Evolutionary conservation across 2,329 filamentous ascomycete genomes (phyloP).

Genomic region (Pyricularia pennisetigena): DNA sequence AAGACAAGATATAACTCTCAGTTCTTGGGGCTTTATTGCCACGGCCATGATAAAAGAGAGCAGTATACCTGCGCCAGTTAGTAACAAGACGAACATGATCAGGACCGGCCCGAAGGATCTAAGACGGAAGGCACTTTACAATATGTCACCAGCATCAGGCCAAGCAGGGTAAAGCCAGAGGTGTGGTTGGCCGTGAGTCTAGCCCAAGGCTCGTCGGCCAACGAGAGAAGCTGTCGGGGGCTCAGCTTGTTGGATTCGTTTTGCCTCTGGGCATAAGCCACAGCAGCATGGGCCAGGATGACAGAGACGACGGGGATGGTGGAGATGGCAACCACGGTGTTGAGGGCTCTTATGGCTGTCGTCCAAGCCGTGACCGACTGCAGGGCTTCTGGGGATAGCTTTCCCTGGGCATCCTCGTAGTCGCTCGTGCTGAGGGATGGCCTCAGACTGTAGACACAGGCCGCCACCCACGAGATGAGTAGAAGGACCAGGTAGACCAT

Average conservation of each 20-base stretch:
- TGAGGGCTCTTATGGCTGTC: slow-evolving; percentile 3
- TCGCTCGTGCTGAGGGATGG: background rate
- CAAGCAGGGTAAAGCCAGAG: background rate
- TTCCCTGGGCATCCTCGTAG: background rate
- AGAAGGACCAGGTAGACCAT: background rate
- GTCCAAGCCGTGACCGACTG: background rate
- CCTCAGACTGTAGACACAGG: background rate
- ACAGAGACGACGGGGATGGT: slow-evolving; percentile 8
- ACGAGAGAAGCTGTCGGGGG: slow-evolving; percentile 5
- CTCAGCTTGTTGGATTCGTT: slow-evolving; percentile 3
- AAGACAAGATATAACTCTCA: background rate
- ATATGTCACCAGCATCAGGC: background rate
- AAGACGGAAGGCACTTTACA: background rate
- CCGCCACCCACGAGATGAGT: slow-evolving; percentile 1
- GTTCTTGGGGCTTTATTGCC: background rate
- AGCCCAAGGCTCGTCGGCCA: slow-evolving; percentile 6
- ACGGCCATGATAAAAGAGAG: background rate
- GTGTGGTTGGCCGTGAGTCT: background rate
- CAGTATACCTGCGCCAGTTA: background rate
- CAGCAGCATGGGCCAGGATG: slow-evolving; percentile 7
- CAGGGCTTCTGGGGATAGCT: background rate
- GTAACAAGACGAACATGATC: too few relatives aligned
- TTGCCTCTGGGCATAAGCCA: slow-evolving; percentile 4
- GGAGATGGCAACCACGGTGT: slow-evolving; percentile 8
- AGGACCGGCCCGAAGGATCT: too few relatives aligned